A percentile compares a stretch with the other conserved stretches of the same genome.
These are phyloP conservation scores for Brettanomyces sp. DNA, from an alignment of 805 yeast genomes.

Conservation along the genomic window DNA sequence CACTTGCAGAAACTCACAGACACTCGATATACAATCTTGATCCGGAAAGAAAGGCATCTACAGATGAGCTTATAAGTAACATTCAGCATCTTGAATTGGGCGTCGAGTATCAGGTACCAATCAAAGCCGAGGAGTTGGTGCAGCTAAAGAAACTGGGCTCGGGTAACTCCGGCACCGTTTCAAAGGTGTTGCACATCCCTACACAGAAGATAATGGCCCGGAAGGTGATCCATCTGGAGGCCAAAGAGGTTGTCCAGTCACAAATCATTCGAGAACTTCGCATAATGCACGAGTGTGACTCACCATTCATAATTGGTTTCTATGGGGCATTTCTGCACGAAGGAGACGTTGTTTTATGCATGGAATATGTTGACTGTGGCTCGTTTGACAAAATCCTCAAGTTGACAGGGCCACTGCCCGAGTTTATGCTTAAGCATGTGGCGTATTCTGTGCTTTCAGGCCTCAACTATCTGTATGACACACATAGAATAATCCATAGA, in stretches of 20 bases:
- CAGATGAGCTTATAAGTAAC: slow-evolving; percentile 32
- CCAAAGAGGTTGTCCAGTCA: slow-evolving; percentile 64
- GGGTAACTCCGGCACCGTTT: slow-evolving; percentile 91
- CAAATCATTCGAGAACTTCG: slow-evolving; percentile 84
- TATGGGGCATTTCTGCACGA: slow-evolving; percentile 80
- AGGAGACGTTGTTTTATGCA: slow-evolving; percentile 75
- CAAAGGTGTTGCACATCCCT: slow-evolving; percentile 82
- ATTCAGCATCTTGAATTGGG: slow-evolving; percentile 43
- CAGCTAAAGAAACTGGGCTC: slow-evolving; percentile 73
- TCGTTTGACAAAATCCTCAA: slow-evolving; percentile 74
- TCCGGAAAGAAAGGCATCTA: slow-evolving; percentile 22
- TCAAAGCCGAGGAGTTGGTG: slow-evolving; percentile 60
- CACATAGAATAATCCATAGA: slow-evolving; percentile 85
- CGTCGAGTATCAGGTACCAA: slow-evolving; percentile 41
- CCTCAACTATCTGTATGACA: slow-evolving; percentile 67
- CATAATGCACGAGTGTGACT: slow-evolving; percentile 83
- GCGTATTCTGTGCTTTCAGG: slow-evolving; percentile 75
- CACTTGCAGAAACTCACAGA: background rate
- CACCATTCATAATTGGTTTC: slow-evolving; percentile 76
- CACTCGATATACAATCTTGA: slow-evolving; percentile 9
- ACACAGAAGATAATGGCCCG: slow-evolving; percentile 85
- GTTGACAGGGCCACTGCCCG: slow-evolving; percentile 54
- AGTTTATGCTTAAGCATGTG: slow-evolving; percentile 60
- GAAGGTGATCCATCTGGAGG: slow-evolving; percentile 79
- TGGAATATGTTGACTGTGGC: slow-evolving; percentile 95